A percentile compares a stretch with the other conserved stretches of the same genome.
Conservation (phyloP, 768 basidiomycete genomes). For the Boletus insuetus region DNA sequence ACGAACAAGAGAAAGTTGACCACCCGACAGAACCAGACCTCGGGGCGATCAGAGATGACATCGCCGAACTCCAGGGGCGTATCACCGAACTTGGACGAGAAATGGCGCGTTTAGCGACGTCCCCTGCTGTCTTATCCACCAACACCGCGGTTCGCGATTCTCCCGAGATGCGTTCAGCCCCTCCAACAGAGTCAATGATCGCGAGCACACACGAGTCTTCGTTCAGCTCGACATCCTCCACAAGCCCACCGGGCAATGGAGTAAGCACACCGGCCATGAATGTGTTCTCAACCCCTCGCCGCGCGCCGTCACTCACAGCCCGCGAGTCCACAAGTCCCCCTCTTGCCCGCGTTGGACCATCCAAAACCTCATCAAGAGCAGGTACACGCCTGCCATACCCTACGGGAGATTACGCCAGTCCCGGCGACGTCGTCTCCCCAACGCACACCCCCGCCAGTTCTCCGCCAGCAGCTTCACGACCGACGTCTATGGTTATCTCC, state of each 20-base stretch:
- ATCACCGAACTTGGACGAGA: constrained; percentile 74
- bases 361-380: constrained; percentile 26
- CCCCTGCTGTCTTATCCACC: constrained; percentile 43
- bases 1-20: constrained; percentile 3
- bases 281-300: constrained; percentile 29
- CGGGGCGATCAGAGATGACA: constrained; percentile 59
- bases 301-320: constrained; percentile 40
- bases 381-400: constrained; percentile 70
- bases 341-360: constrained; percentile 45
- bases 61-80: constrained; percentile 71
- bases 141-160: constrained; percentile 45
- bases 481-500: constrained; percentile 44
- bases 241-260: constrained; percentile 13
- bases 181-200: constrained; percentile 48
- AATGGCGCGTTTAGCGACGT: constrained; percentile 69
- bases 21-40: constrained; percentile 38
- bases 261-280: constrained; percentile 14
- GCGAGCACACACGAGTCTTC: constrained; percentile 29
- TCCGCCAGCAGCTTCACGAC: constrained; percentile 39
- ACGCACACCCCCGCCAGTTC: constrained; percentile 44
- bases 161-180: constrained; percentile 43
- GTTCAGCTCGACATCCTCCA: constrained; percentile 16
- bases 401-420: constrained; percentile 77
- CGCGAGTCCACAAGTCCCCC: constrained; percentile 66
- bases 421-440: constrained; percentile 43